These are phyloP conservation scores for Gliomastix tumulicola DNA, from an alignment of 2,329 filamentous ascomycete genomes.

Conservation along the genomic window DNA sequence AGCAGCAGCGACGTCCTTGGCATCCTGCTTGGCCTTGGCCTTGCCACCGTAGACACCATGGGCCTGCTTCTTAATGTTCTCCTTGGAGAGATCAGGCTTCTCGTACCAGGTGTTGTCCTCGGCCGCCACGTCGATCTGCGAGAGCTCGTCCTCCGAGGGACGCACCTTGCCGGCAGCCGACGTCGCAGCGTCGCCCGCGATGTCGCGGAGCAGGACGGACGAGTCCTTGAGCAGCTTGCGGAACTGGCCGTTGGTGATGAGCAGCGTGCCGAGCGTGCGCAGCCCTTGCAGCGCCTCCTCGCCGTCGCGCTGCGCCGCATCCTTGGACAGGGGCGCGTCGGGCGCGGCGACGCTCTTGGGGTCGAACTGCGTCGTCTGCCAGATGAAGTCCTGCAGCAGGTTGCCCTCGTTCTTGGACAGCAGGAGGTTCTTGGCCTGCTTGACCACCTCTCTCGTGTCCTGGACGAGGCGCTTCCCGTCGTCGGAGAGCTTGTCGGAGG, in stretches of 20 bases:
- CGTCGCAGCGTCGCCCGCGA: constrained; percentile 81
- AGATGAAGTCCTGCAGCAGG: constrained; percentile 93
- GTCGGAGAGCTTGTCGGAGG: constrained; percentile 68
- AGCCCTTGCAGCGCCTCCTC: constrained; percentile 79
- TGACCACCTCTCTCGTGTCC: constrained; percentile 73
- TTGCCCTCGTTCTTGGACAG: constrained; percentile 95
- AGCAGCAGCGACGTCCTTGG: constrained; percentile 51
- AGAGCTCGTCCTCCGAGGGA: constrained; percentile 69
- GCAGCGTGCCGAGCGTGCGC: constrained; percentile 77
- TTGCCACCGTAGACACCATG: constrained; percentile 53
- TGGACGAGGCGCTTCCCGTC: constrained; percentile 76
- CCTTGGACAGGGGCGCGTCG: constrained; percentile 64
- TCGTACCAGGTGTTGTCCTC: constrained; percentile 94
- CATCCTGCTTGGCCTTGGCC: constrained; percentile 46
- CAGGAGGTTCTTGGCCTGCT: constrained; percentile 76
- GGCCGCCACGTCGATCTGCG: constrained; percentile 75
- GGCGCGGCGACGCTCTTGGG: constrained; percentile 55
- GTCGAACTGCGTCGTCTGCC: constrained; percentile 76
- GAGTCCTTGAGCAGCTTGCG: constrained; percentile 83
- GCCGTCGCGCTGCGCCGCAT: constrained; percentile 73
- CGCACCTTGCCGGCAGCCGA: constrained; percentile 71
- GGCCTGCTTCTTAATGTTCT: constrained; percentile 61
- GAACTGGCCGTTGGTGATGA: constrained; percentile 96
- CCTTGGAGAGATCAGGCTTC: constrained; percentile 66
- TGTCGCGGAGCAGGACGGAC: constrained; percentile 74